Evolutionary conservation across 768 basidiomycete species (phyloP), one percentile per base, ranked within the genome.

Genomic region (Tulasnella sp.): DNA sequence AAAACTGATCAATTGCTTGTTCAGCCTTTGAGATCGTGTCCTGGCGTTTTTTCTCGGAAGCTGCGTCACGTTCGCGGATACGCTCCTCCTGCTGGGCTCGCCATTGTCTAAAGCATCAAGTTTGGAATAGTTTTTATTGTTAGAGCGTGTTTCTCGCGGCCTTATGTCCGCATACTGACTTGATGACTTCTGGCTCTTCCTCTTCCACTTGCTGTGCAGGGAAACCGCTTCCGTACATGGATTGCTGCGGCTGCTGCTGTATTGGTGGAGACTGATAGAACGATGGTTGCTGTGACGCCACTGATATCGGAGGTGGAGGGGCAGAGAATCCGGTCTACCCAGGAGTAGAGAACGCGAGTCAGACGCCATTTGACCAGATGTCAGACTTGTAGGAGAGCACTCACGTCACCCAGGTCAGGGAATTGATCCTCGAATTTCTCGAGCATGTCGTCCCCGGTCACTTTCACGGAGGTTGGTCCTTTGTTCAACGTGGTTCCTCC

Each of bases 161-260:
- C 6, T 40, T 60, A 6, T 58, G 31, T 0, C 64, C 8, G 41
- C 48, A 77, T n/a, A 85, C 90, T 69, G 83, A 95, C 95, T 89
- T 93, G 88, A 96, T 95, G 58, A 94, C 93, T 83, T 96, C 90
- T 9, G 95, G 94, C 85, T 96, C 95, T 34, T 94, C 94, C 84
- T 94, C 94, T n/a, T 37, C 40, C 88, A 28, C 76, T 22, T 92
- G 86, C 76, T 88, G 94, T 93, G 12, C 93, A 93, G 94, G 16
- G 91, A 90, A 1, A 93, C 50, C 75, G 11, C 40, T 41, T 31
- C 79, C 58, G 42, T 73, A 81, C 31, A 54, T 8, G 1, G 54
- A 54, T n/a, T 73, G 24, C 31, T 79, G 80, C 40, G 82, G 73
- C 64, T 82, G 82, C 31, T 80, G 80, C 18, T 73, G 54, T 80